These are phyloP conservation scores for Strobilomyces echinocephalus DNA, from an alignment of 768 basidiomycete genomes.

Conservation along the genomic window DNA sequence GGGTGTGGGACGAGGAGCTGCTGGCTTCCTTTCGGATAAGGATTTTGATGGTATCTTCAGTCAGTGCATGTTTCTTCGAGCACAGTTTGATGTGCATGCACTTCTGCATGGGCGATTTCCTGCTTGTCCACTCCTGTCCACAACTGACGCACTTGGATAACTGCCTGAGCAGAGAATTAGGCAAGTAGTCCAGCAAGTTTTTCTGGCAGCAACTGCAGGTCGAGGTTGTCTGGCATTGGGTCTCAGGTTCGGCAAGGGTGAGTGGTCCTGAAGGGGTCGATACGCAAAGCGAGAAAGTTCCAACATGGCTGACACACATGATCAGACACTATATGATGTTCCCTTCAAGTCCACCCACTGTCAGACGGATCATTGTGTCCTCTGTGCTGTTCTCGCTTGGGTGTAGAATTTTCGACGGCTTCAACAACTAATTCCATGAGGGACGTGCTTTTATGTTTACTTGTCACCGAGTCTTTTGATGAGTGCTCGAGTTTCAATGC, in stretches of 20 bases:
- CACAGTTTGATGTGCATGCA: conserved; percentile 63
- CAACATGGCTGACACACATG: neutral
- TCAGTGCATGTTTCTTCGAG: conserved; percentile 54
- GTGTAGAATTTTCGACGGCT: too few relatives aligned
- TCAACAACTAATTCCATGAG: too few relatives aligned
- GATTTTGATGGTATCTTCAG: conserved; percentile 48
- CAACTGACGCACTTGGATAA: conserved; percentile 63
- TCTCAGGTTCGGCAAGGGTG: too few relatives aligned
- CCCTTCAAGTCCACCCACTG: too few relatives aligned
- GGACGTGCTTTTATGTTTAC: too few relatives aligned
- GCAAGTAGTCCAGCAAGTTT: conserved; percentile 31
- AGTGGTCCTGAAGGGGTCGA: neutral
- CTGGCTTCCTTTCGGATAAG: conserved; percentile 50
- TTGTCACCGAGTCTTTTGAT: too few relatives aligned
- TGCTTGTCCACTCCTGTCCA: conserved; percentile 60
- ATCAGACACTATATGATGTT: too few relatives aligned
- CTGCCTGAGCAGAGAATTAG: conserved; percentile 42
- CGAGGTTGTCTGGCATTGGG: neutral
- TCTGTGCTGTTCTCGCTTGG: too few relatives aligned
- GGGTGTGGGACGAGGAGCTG: neutral
- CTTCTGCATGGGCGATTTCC: conserved; percentile 62
- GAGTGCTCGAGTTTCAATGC: too few relatives aligned
- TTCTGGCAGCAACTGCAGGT: conserved; percentile 2
- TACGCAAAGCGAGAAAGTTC: conserved; percentile 41
- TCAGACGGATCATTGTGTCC: too few relatives aligned